Evolutionary conservation across 1,284 basidiomycete genomes (phyloP), one percentile per base, ranked within the genome.

Genomic region (Ganoderma lucidum): DNA sequence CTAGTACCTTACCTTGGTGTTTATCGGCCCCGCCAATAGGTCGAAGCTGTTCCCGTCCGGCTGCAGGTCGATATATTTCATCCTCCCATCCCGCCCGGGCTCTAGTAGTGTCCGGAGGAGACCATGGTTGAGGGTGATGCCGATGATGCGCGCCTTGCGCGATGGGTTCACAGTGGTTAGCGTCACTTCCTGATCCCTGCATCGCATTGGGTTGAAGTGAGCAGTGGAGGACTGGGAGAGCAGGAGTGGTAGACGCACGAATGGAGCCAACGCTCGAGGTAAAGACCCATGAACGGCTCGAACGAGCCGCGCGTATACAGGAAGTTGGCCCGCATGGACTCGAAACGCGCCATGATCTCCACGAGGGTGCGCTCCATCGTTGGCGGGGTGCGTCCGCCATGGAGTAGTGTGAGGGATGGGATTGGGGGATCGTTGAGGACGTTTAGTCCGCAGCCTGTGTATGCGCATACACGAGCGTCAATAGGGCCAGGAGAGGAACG

Each of bases 41-140:
- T 99, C 97, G 77, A 99, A 99, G 77, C 94, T 95, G 80, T 99
- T 99, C 39, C 97, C 96, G 77, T 99, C 96, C 2, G 97, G 98
- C 80, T 98, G 97, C 30, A 91, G 78, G 76, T 89, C 88, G 56
- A 93, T 87, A 75, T 84, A 91, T 35, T 80, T 81, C 17, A 76
- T 71, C 17, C 56, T 74, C 62, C 75, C 79, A 74, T 8, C 75
- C 77, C 39, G 65, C 72, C 73, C 58, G 37, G 53, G 78, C 70
- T 90, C 86, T 0, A 92, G 91, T 12, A 95, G 81, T 2, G 96
- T 97, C 64, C 96, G 90, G 68, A 99, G 81, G 44, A 98, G 83
- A 0, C 97, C 97, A 75, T 96, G 87, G 72, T 98, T 95, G 3
- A 88, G 84, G 0, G 96, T 97, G 77, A 99, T 95, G 5, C 95